phyloP scores from a whole-genome alignment of 2,329 filamentous ascomycete species.

The Didymella sp. region DNA sequence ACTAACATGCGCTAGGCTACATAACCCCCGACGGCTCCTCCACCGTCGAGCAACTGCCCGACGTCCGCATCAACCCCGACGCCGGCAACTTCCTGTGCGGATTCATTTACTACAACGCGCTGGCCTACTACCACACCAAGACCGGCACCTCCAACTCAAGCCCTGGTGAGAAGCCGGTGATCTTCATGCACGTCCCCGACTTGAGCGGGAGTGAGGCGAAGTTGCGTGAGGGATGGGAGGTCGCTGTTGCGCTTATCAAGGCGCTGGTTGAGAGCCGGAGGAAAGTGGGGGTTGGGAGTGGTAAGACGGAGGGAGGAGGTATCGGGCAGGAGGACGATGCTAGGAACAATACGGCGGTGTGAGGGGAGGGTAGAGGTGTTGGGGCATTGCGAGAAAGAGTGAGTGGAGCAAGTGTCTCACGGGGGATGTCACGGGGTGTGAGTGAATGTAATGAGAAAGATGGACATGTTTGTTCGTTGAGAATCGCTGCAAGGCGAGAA shows the following conservation, averaged over 20 bases:
- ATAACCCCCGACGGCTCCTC: conserved; percentile 1
- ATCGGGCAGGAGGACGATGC: conserved; percentile 9
- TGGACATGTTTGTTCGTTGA: too few relatives aligned
- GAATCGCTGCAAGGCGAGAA: too few relatives aligned
- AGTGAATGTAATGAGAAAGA: too few relatives aligned
- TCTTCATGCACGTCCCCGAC: conserved; percentile 48
- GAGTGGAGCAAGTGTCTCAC: too few relatives aligned
- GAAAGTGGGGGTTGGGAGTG: conserved; percentile 24
- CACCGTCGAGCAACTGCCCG: conserved; percentile 15
- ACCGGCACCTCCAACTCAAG: background rate
- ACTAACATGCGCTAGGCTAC: conserved; percentile 19
- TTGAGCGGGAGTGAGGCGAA: conserved; percentile 36
- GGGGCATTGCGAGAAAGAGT: too few relatives aligned
- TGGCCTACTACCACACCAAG: conserved; percentile 37
- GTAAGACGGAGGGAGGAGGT: background rate
- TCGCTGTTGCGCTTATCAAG: conserved; percentile 44
- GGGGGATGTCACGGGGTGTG: too few relatives aligned
- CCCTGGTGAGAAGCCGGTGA: conserved; percentile 38
- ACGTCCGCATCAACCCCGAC: conserved; percentile 41
- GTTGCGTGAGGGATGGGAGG: conserved; percentile 36
- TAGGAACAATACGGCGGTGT: background rate
- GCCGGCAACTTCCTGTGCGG: conserved; percentile 49
- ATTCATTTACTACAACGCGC: conserved; percentile 47
- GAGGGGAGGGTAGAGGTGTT: background rate
- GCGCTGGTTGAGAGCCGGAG: conserved; percentile 43